phyloP scores from a whole-genome alignment of 805 yeast species.

The Kuraishia hungarica region DNA sequence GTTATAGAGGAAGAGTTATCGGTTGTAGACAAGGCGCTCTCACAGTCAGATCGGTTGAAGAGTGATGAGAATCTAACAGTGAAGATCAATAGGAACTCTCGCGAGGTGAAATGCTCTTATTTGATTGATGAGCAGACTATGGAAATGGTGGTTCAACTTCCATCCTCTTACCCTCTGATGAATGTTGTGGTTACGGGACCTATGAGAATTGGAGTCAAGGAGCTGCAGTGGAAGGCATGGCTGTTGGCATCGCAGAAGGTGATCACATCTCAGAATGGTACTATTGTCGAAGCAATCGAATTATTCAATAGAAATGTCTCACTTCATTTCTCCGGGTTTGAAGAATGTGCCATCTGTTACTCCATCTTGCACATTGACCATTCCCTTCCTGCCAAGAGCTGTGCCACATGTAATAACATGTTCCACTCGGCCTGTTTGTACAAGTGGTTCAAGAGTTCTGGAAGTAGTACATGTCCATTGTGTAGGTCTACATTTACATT shows the following conservation, averaged over 20 bases:
- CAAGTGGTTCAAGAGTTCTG: conserved; percentile 96
- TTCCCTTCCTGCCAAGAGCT: conserved; percentile 80
- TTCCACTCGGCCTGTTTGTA: conserved; percentile 94
- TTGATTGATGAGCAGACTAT: conserved; percentile 80
- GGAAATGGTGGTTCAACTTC: conserved; percentile 71
- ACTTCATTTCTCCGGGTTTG: conserved; percentile 86
- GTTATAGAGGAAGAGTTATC: conserved; percentile 51
- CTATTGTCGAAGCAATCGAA: conserved; percentile 59
- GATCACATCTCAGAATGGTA: conserved; percentile 65
- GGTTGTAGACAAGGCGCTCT: conserved; percentile 35
- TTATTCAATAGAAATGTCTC: conserved; percentile 67
- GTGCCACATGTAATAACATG: conserved; percentile 86
- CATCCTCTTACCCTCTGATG: conserved; percentile 69
- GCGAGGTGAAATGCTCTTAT: conserved; percentile 67
- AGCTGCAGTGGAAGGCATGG: conserved; percentile 94
- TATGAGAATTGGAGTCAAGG: conserved; percentile 78
- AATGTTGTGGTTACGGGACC: conserved; percentile 73
- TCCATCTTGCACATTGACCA: conserved; percentile 86
- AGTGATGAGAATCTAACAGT: conserved; percentile 43
- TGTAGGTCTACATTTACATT: conserved; percentile 68
- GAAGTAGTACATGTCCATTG: conserved; percentile 87
- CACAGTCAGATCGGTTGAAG: conserved; percentile 13
- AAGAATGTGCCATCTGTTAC: conserved; percentile 96
- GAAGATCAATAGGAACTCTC: conserved; percentile 48
- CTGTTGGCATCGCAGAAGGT: conserved; percentile 81